A percentile compares a stretch with the other conserved stretches of the same genome.
Conservation (phyloP, 2,329 filamentous ascomycete species). For the Sporothrix variecibatus region DNA sequence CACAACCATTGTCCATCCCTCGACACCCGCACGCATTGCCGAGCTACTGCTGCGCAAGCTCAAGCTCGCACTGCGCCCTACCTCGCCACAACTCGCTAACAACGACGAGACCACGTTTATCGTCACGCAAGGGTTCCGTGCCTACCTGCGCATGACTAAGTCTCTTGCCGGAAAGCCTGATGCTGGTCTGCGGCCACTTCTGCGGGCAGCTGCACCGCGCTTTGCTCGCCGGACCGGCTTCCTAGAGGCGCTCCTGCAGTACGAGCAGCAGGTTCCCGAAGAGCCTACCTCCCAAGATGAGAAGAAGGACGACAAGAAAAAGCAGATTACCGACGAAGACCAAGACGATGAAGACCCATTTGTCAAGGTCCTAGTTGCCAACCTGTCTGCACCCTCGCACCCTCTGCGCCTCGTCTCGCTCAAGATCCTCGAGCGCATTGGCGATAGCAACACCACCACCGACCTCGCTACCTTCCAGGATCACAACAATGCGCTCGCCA, state of each 20-base stretch:
- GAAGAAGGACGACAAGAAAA: neutral
- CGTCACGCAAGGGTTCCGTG: constrained; percentile 71
- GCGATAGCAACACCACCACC: constrained; percentile 33
- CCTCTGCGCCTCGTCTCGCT: constrained; percentile 72
- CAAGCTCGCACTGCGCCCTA: constrained; percentile 64
- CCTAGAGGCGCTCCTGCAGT: constrained; percentile 62
- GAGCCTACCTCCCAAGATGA: constrained; percentile 1
- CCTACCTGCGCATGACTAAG: constrained; percentile 67
- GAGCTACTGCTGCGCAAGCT: constrained; percentile 67
- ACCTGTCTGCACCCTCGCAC: constrained; percentile 75
- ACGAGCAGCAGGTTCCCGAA: constrained; percentile 45
- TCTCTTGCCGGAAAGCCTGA: constrained; percentile 58
- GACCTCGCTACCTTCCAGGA: constrained; percentile 56
- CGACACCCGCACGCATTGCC: constrained; percentile 65
- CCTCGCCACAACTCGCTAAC: constrained; percentile 51
- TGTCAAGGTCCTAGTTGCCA: constrained; percentile 66
- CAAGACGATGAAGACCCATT: constrained; percentile 61
- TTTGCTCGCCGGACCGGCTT: constrained; percentile 69
- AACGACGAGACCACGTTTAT: constrained; percentile 71
- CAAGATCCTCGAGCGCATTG: constrained; percentile 57
- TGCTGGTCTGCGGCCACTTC: constrained; percentile 60
- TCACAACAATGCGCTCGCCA: constrained; percentile 54
- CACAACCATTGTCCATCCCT: constrained; percentile 63
- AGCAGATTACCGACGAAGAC: constrained; percentile 35
- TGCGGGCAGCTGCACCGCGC: constrained; percentile 65